Conservation (phyloP, 305 asterid genomes). For the Fraxinus ornus region DNA sequence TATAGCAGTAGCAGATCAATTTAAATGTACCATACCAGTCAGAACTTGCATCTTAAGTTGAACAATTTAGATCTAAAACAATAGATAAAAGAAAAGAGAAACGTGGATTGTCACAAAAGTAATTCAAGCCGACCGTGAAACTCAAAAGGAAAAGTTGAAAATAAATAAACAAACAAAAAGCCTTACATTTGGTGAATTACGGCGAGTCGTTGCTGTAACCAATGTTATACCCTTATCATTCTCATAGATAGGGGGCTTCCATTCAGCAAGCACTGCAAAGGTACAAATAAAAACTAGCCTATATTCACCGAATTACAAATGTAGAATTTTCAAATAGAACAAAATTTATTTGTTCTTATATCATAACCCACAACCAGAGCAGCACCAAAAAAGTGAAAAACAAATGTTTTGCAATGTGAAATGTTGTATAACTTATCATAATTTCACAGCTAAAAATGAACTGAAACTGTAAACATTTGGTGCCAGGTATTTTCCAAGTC, state of each 20-base stretch:
- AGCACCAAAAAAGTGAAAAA: background rate
- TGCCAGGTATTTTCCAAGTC: background rate
- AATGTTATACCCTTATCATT: constrained; percentile 61
- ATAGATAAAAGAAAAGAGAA: background rate
- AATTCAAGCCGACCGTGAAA: background rate
- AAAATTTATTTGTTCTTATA: constrained; percentile 4
- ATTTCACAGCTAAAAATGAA: background rate
- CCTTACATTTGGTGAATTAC: constrained; percentile 87
- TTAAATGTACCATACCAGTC: background rate
- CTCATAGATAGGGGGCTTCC: constrained; percentile 90
- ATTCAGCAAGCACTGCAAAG: constrained; percentile 79
- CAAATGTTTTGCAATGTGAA: background rate
- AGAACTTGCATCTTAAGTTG: background rate
- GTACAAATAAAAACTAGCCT: constrained; percentile 19
- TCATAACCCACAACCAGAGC: constrained; percentile 10
- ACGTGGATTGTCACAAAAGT: background rate
- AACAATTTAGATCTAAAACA: background rate
- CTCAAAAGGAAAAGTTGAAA: constrained; percentile 8
- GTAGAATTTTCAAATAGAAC: background rate
- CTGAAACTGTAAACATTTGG: background rate
- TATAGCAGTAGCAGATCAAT: background rate
- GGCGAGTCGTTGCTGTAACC: constrained; percentile 86
- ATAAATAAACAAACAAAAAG: background rate
- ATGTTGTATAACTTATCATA: background rate
- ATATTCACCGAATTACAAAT: background rate